These are phyloP conservation scores for Dacryopinax spathularia DNA, from an alignment of 768 basidiomycete genomes.

Conservation along the genomic window DNA sequence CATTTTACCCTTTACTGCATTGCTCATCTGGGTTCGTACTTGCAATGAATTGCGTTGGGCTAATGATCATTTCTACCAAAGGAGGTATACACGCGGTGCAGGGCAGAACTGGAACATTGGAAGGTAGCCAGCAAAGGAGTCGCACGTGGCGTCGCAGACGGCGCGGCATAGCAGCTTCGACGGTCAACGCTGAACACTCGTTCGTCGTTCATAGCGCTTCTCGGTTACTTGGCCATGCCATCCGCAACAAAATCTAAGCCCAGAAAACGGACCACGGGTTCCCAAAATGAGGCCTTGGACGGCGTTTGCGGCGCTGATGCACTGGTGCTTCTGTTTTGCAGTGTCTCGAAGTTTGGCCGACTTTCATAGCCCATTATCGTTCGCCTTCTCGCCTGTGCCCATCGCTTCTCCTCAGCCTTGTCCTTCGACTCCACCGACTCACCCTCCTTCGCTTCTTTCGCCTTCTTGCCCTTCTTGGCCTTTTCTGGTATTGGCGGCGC, in stretches of 20 bases:
- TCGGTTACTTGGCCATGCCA: background rate
- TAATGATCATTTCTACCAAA: background rate
- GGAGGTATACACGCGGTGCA: too few relatives aligned
- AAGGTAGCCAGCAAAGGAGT: too few relatives aligned
- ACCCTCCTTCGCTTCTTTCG: slow-evolving; percentile 7
- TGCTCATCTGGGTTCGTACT: slow-evolving; percentile 2
- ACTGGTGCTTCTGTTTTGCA: background rate
- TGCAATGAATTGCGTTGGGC: background rate
- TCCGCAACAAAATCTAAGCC: background rate
- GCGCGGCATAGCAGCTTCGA: too few relatives aligned
- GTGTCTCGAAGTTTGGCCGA: background rate
- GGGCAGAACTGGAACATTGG: too few relatives aligned
- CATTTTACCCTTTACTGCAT: background rate
- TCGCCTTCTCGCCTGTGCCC: background rate
- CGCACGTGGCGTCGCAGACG: too few relatives aligned
- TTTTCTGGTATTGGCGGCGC: slow-evolving; percentile 8
- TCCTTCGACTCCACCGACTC: background rate
- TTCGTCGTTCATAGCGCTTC: too few relatives aligned
- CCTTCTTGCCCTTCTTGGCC: slow-evolving; percentile 11
- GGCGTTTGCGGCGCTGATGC: background rate
- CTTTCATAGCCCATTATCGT: background rate
- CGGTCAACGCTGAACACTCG: too few relatives aligned
- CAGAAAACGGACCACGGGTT: background rate
- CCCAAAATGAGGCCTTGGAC: background rate
- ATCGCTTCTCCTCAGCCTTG: background rate